Evolutionary conservation across 306 rosid genomes (phyloP).

Genomic region (Alnus rubra): DNA sequence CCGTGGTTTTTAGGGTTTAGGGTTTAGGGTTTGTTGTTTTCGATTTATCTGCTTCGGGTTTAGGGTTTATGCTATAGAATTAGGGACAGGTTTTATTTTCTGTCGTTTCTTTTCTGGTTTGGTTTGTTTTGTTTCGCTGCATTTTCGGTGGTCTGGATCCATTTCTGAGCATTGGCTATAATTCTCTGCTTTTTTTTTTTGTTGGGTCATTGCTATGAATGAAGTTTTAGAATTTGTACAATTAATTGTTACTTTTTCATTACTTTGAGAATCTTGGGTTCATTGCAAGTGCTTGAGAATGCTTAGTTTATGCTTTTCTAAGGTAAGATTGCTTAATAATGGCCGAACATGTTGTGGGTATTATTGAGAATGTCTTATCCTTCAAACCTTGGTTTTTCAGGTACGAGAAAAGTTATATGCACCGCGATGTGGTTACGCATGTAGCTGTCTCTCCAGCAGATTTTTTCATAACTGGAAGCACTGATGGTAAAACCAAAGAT

Average conservation of each 20-base stretch:
- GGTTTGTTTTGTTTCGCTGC: not conserved
- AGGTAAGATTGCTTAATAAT: not conserved
- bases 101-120: not conserved
- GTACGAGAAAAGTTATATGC: constrained; percentile 99
- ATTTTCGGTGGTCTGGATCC: not conserved
- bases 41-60: not conserved
- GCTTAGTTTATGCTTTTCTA: no score
- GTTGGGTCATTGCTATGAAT: not conserved
- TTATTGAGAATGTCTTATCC: not conserved
- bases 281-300: not conserved
- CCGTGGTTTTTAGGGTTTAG: constrained; percentile 22
- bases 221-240: not conserved
- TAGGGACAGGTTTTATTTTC: not conserved
- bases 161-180: not conserved
- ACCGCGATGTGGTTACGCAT: constrained; percentile 92
- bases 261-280: not conserved
- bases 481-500: constrained; percentile 57
- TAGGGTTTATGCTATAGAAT: not conserved
- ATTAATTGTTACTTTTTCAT: not conserved
- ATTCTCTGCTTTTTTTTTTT: not conserved
- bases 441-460: constrained; percentile 90
- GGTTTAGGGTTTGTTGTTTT: constrained; percentile 31
- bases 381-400: constrained; percentile 33
- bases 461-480: constrained; percentile 88
- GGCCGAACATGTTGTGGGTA: not conserved